Evolutionary conservation across 345 rosid species (phyloP), one percentile per base, ranked within the genome.

Genomic region (Kandelia obovata): DNA sequence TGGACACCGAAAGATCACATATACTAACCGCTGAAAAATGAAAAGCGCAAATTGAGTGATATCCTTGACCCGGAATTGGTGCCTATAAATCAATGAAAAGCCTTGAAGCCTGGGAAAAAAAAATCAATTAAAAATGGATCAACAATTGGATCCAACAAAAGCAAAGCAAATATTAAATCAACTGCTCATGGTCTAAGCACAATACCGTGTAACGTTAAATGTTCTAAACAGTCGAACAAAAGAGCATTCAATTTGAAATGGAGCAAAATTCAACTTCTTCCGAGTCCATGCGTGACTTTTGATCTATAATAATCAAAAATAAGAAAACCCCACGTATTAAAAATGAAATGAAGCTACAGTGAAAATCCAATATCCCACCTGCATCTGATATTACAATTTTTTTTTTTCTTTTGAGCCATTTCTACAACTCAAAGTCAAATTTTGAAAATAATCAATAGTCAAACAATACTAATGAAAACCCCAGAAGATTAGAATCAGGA

Each of bases 71-170:
- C 49, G 63, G 63, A 58, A 51, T 60, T 15, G 71, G 32, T 21
- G 21, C 21, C 21, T 21, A 21, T 21, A 21, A 62, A 64, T 32
- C 20, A 57, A 31, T 70, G 53, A 68, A 58, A 83, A 72, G 78
- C 80, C 81, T 72, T 73, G 73, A 71, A 57, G 56, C 47, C 78
- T 72, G 60, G 75, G 20, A 47, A 3, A 51, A 43, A 13, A 55
- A 10, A 7, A 49, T 1, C 47, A 20, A 55, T 26, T 26, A 35
- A 35, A 20, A 73, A 68, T 19, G 4, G 65, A 62, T 7, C 34
- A 32, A 21, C 10, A 51, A 53, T 34, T 31, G 51, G 20, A 71
- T 62, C 46, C n/a, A 39, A 39, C 27, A 70, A 68, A 64, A 58
- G 23, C 21, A 39, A 58, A 68, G 13, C 43, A 71, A 53, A 52